phyloP scores from a whole-genome alignment of 2,329 filamentous ascomycete species.

The Chaetomiaceae sp. region DNA sequence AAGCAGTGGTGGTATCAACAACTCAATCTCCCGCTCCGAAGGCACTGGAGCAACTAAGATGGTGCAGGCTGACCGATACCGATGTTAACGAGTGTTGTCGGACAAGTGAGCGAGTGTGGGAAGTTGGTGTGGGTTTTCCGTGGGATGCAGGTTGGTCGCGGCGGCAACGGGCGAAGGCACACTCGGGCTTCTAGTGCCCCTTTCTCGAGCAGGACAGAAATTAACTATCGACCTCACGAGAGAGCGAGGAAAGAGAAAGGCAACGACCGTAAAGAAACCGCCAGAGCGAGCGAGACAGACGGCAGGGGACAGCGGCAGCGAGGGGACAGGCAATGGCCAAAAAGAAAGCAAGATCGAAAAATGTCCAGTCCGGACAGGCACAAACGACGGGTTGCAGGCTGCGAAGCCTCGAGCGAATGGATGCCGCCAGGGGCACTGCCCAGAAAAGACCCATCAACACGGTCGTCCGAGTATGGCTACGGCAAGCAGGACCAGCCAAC shows the following conservation, averaged over 20 bases:
- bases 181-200: conserved; percentile 15
- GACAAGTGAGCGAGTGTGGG: background rate
- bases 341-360: conserved; percentile 12
- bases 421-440: conserved; percentile 5
- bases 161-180: conserved; percentile 24
- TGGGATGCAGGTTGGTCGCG: conserved; percentile 27
- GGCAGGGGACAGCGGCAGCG: conserved; percentile 12
- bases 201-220: conserved; percentile 14
- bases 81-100: conserved; percentile 16
- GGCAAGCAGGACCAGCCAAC: conserved; percentile 1
- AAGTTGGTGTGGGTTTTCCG: conserved; percentile 9
- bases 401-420: conserved; percentile 1
- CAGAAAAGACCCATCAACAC: conserved; percentile 22
- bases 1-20: background rate
- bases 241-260: conserved; percentile 7
- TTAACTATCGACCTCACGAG: conserved; percentile 2
- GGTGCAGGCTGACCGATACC: background rate
- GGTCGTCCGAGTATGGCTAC: conserved; percentile 12
- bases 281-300: conserved; percentile 58
- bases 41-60: background rate
- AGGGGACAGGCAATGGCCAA: conserved; percentile 12
- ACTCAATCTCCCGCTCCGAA: background rate
- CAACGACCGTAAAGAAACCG: conserved; percentile 41
- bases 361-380: conserved; percentile 1
- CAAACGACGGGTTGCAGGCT: conserved; percentile 13